Conservation (phyloP, 2,329 filamentous ascomycete genomes). For the Phaeoacremonium minimum region DNA sequence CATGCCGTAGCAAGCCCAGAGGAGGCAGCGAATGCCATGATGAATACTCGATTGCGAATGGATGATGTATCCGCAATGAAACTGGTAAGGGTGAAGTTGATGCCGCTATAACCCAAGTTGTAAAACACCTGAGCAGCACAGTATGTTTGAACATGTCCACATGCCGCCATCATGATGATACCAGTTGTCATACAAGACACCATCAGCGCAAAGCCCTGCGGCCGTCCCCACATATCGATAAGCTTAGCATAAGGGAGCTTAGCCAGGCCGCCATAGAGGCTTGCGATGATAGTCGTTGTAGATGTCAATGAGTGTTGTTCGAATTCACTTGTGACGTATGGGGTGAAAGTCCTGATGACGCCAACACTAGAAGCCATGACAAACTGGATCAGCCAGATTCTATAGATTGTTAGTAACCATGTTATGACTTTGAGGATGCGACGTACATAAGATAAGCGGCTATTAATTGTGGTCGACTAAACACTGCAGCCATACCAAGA, state of each 20-base stretch:
- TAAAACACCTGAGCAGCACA: slow-evolving; percentile 64
- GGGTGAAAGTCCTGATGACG: slow-evolving; percentile 32
- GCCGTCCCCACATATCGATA: slow-evolving; percentile 64
- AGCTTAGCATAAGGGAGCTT: slow-evolving; percentile 65
- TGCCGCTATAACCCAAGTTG: slow-evolving; percentile 46
- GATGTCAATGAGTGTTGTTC: slow-evolving; percentile 48
- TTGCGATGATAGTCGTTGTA: slow-evolving; percentile 50
- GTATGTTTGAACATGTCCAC: slow-evolving; percentile 54
- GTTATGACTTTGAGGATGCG: too few species aligned
- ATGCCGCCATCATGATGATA: slow-evolving; percentile 63
- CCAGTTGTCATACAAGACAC: slow-evolving; percentile 44
- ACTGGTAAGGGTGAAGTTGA: slow-evolving; percentile 42
- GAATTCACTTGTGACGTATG: slow-evolving; percentile 48
- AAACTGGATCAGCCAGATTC: slow-evolving; percentile 32
- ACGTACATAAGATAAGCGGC: too few species aligned
- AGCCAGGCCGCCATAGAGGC: slow-evolving; percentile 51
- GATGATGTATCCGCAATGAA: slow-evolving; percentile 66
- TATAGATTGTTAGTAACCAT: too few species aligned
- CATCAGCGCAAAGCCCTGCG: slow-evolving; percentile 56
- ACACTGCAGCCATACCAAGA: too few species aligned
- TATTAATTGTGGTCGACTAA: too few species aligned
- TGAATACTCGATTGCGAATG: slow-evolving; percentile 60
- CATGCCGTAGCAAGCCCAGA: slow-evolving; percentile 65
- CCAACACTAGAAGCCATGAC: slow-evolving; percentile 30
- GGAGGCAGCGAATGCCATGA: slow-evolving; percentile 58